A percentile compares a stretch with the other conserved stretches of the same genome.
These are phyloP conservation scores for Porogramme epimiltina DNA, from an alignment of 1,284 basidiomycete genomes.

Conservation along the genomic window DNA sequence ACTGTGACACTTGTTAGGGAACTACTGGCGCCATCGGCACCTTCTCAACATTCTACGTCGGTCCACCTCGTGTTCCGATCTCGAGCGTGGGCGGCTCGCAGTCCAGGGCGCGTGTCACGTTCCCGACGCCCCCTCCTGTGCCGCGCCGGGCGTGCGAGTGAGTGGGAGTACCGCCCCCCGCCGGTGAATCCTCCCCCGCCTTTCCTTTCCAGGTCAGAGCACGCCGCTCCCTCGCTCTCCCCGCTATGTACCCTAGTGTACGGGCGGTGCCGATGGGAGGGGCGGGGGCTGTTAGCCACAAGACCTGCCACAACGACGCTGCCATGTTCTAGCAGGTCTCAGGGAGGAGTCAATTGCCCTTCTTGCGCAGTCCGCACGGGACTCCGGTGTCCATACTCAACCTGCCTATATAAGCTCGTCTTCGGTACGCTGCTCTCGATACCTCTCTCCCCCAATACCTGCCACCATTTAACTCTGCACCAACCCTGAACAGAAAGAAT, in stretches of 20 bases:
- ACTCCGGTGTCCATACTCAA: background rate
- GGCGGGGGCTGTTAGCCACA: too few species aligned
- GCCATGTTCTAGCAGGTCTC: too few species aligned
- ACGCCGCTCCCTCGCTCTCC: too few species aligned
- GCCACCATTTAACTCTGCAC: background rate
- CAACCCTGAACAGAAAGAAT: background rate
- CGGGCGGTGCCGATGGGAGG: too few species aligned
- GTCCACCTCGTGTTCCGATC: slow-evolving; percentile 10
- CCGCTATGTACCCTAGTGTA: too few species aligned
- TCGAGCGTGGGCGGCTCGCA: background rate
- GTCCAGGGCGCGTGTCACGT: background rate
- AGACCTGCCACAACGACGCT: too few species aligned
- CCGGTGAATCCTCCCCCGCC: background rate
- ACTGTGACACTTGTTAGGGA: background rate
- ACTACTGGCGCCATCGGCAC: background rate
- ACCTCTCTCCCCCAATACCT: background rate
- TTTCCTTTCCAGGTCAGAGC: background rate
- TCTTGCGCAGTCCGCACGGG: background rate
- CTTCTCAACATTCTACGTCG: slow-evolving; percentile 3
- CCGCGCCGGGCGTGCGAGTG: background rate
- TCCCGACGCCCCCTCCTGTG: background rate
- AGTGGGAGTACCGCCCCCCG: background rate
- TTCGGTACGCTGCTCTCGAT: background rate
- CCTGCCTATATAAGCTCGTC: slow-evolving; percentile 2
- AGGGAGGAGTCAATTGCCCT: too few species aligned